Evolutionary conservation across 148 eudicot species (phyloP).

Genomic region (Drosera capensis): DNA sequence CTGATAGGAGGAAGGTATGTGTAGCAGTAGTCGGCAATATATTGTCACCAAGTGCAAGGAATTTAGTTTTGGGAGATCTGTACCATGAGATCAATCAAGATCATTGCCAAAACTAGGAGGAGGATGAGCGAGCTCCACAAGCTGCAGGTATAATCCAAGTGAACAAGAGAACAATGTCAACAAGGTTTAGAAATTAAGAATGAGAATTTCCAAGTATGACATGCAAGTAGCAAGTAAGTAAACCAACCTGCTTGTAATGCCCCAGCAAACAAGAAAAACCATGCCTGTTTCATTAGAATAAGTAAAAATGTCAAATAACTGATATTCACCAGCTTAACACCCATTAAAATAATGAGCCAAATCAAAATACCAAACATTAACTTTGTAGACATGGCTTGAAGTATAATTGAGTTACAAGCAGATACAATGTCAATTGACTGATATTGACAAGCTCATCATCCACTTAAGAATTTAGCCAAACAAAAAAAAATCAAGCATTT

Average conservation of each 20-base stretch:
- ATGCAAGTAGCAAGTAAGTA: constrained; percentile 1
- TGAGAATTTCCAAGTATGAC: background rate
- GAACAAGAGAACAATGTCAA: constrained; percentile 4
- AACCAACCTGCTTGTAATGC: constrained; percentile 87
- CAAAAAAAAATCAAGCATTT: no score
- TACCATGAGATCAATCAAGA: constrained; percentile 89
- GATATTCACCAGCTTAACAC: background rate
- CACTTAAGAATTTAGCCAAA: no score
- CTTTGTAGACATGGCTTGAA: no score
- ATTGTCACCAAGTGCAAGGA: background rate
- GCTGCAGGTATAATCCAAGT: constrained; percentile 26
- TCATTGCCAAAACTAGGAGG: constrained; percentile 79
- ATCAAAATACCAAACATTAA: no score
- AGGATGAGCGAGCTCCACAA: constrained; percentile 87
- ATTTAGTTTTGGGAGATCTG: constrained; percentile 5
- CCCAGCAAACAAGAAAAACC: constrained; percentile 72
- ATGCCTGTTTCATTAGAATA: constrained; percentile 42
- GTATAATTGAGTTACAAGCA: no score
- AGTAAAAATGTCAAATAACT: background rate
- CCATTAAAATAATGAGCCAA: no score
- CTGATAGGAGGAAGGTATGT: constrained; percentile 1
- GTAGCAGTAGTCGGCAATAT: background rate
- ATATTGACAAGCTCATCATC: no score
- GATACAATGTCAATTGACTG: no score
- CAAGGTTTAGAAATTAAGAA: constrained; percentile 4